Evolutionary conservation across 805 yeast genomes (phyloP).

Genomic region (Myxozyma mucilagina): DNA sequence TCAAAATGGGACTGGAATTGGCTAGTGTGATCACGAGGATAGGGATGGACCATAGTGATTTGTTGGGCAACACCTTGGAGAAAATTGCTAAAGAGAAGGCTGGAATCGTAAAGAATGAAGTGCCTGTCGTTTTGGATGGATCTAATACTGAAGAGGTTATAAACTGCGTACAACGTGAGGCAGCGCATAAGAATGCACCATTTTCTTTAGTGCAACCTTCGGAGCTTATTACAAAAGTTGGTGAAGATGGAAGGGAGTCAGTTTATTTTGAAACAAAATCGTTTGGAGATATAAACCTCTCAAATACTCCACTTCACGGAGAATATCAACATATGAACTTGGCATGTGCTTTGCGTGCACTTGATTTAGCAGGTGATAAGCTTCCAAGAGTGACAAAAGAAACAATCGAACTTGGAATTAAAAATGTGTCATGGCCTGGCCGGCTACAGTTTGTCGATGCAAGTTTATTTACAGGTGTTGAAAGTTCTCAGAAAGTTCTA

Average conservation of each 20-base stretch:
- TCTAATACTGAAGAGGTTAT: slow-evolving; percentile 58
- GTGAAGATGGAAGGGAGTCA: background rate
- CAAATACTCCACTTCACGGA: slow-evolving; percentile 62
- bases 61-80: slow-evolving; percentile 65
- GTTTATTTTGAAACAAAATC: slow-evolving; percentile 23
- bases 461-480: background rate
- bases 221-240: background rate
- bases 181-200: slow-evolving; percentile 34
- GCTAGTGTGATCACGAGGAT: slow-evolving; percentile 65
- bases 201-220: slow-evolving; percentile 1
- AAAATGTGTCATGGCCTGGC: slow-evolving; percentile 77
- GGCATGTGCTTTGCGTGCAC: slow-evolving; percentile 61
- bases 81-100: slow-evolving; percentile 80
- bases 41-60: slow-evolving; percentile 78
- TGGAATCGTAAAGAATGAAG: slow-evolving; percentile 69
- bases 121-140: slow-evolving; percentile 72
- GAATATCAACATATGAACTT: slow-evolving; percentile 70
- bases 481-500: slow-evolving; percentile 44
- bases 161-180: slow-evolving; percentile 46
- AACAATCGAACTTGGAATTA: slow-evolving; percentile 54
- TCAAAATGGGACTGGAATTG: slow-evolving; percentile 33
- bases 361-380: slow-evolving; percentile 40
- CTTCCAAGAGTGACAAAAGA: slow-evolving; percentile 40
- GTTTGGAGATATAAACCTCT: slow-evolving; percentile 40
- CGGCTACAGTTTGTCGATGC: slow-evolving; percentile 58